A percentile compares a stretch with the other conserved stretches of the same genome.
These are phyloP conservation scores for Gilbertella persicaria DNA, from an alignment of 371 early-diverging fungal genomes.

Conservation along the genomic window DNA sequence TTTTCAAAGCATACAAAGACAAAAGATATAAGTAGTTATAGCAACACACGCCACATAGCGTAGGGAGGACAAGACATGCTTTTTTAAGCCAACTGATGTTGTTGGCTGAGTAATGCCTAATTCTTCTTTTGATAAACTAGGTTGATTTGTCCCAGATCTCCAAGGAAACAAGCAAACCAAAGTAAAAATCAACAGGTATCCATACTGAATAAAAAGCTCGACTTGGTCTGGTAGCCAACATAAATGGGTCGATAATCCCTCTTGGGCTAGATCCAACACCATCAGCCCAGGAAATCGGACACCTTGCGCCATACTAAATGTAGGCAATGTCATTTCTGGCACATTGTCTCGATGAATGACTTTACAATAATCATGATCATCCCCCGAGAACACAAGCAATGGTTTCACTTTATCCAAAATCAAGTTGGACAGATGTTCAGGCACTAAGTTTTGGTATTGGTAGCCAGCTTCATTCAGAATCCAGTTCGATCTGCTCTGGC, in stretches of 20 bases:
- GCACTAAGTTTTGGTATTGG: constrained; percentile 87
- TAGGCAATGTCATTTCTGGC: constrained; percentile 49
- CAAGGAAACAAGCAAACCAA: constrained; percentile 2
- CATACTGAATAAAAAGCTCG: constrained; percentile 36
- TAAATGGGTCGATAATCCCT: constrained; percentile 14
- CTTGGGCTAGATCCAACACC: constrained; percentile 19
- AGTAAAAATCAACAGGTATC: constrained; percentile 17
- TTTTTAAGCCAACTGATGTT: no score
- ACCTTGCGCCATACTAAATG: constrained; percentile 64
- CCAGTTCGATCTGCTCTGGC: constrained; percentile 17
- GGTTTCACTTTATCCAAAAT: constrained; percentile 72
- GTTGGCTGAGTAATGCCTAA: neutral
- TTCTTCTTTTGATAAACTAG: constrained; percentile 12
- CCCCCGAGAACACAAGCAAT: constrained; percentile 79
- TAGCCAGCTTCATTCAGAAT: constrained; percentile 65
- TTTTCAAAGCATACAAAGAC: constrained; percentile 3
- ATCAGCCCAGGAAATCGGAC: constrained; percentile 48
- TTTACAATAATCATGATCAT: constrained; percentile 92
- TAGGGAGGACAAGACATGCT: no score
- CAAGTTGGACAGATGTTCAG: constrained; percentile 44
- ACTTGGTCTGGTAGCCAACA: constrained; percentile 49
- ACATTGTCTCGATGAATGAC: constrained; percentile 24
- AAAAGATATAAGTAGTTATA: constrained; percentile 25
- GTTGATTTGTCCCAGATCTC: neutral
- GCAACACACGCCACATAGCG: constrained; percentile 24